Evolutionary conservation across 2,329 filamentous ascomycete genomes (phyloP).

Genomic region (Alternaria conjuncta): DNA sequence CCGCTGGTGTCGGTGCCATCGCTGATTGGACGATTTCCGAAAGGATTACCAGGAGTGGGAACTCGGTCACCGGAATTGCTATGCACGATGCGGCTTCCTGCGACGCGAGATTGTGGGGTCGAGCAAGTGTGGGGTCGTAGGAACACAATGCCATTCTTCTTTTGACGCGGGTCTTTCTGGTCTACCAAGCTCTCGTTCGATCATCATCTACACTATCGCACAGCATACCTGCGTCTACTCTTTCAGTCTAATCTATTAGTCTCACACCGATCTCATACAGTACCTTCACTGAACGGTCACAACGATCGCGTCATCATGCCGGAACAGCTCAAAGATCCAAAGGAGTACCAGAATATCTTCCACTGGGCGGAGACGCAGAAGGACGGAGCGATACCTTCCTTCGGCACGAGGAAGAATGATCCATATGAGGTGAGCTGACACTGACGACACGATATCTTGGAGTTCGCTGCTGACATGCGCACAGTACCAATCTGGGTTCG

Average conservation of each 20-base stretch:
- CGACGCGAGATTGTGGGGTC: constrained; percentile 17
- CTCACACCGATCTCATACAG: not conserved
- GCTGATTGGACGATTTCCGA: constrained; percentile 23
- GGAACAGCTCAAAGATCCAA: constrained; percentile 40
- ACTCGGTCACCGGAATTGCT: constrained; percentile 1
- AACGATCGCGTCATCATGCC: constrained; percentile 26
- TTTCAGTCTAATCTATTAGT: not conserved
- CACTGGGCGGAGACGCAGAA: constrained; percentile 67
- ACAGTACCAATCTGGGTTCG: constrained; percentile 64
- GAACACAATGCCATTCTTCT: constrained; percentile 8
- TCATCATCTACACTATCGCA: not conserved
- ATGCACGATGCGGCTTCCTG: not conserved
- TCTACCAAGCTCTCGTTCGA: not conserved
- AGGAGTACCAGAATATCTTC: constrained; percentile 48
- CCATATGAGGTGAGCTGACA: constrained; percentile 56
- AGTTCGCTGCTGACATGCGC: constrained; percentile 10
- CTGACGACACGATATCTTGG: not conserved
- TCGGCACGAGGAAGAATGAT: constrained; percentile 61
- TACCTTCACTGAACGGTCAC: not conserved
- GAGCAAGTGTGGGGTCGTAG: constrained; percentile 10
- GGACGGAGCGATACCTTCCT: constrained; percentile 62
- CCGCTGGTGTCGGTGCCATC: constrained; percentile 7
- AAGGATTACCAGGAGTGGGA: not conserved
- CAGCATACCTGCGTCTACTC: not conserved
- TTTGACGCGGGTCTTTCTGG: not conserved